Conservation (phyloP, 225 moss, liverwort and hornwort genomes). For the Rhytidiadelphus loreus region DNA sequence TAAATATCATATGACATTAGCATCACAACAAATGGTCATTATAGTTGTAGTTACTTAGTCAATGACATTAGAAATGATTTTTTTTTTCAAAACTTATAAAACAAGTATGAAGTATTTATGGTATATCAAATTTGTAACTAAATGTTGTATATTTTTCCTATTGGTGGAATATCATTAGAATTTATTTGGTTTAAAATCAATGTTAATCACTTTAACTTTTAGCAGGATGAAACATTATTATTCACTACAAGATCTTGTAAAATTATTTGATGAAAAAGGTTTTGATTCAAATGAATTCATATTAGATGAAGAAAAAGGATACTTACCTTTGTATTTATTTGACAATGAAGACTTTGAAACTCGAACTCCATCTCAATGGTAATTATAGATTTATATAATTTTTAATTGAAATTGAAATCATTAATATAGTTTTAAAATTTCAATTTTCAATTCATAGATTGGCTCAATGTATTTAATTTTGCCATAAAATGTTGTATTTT, state of each 20-base stretch:
- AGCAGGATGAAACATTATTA: background rate
- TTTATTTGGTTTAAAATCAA: background rate
- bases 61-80: background rate
- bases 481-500: fast-evolving
- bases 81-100: too few relatives aligned
- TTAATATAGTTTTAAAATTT: fast-evolving
- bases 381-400: background rate
- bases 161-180: too few relatives aligned
- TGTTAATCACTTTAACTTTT: background rate
- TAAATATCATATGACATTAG: background rate
- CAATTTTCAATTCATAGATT: background rate
- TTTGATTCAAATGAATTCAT: constrained; percentile 27
- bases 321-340: constrained; percentile 58
- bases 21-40: background rate
- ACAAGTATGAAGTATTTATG: background rate
- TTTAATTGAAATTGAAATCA: background rate
- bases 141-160: background rate
- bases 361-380: constrained; percentile 61
- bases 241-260: constrained; percentile 21
- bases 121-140: background rate
- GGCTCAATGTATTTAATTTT: background rate
- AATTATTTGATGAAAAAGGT: constrained; percentile 35
- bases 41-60: background rate
- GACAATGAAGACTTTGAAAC: constrained; percentile 70
- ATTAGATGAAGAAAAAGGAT: constrained; percentile 27